Percentiles rank a stretch among this genome's conserved stretches.
Evolutionary conservation across 208 protist genomes (phyloP).

Genomic region (Spongospora subterranea): DNA sequence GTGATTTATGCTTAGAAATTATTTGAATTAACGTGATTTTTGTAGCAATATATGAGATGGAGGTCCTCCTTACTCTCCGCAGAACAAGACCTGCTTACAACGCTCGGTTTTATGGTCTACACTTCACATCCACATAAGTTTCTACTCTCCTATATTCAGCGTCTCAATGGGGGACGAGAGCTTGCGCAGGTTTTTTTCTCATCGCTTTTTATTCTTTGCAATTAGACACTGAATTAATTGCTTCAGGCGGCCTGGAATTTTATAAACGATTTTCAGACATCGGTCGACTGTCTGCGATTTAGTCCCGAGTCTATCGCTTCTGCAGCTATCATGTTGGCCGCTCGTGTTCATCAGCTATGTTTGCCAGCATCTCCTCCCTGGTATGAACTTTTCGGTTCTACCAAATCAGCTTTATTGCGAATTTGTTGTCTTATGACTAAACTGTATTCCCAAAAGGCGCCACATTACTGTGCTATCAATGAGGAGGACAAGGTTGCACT

Average conservation of each 20-base stretch:
- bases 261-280: constrained; percentile 27
- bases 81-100: background rate
- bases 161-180: constrained; percentile 23
- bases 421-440: constrained; percentile 27
- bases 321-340: constrained; percentile 10
- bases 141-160: constrained; percentile 46
- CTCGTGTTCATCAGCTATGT: background rate
- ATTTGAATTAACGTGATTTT: background rate
- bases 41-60: constrained; percentile 4
- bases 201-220: constrained; percentile 5
- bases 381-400: constrained; percentile 46
- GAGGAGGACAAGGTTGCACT: background rate
- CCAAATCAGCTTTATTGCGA: background rate
- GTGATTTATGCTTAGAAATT: background rate
- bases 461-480: background rate
- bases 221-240: too few species aligned
- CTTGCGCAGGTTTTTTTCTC: background rate
- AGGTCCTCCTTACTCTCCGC: background rate
- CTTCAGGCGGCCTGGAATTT: constrained; percentile 17
- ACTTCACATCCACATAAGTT: constrained; percentile 53
- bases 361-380: constrained; percentile 20
- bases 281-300: constrained; percentile 39
- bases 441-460: background rate
- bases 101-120: constrained; percentile 49
- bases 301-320: constrained; percentile 26